A percentile compares a stretch with the other conserved stretches of the same genome.
Conservation (phyloP, 768 basidiomycete species). For the Xanthoconium purpureum region DNA sequence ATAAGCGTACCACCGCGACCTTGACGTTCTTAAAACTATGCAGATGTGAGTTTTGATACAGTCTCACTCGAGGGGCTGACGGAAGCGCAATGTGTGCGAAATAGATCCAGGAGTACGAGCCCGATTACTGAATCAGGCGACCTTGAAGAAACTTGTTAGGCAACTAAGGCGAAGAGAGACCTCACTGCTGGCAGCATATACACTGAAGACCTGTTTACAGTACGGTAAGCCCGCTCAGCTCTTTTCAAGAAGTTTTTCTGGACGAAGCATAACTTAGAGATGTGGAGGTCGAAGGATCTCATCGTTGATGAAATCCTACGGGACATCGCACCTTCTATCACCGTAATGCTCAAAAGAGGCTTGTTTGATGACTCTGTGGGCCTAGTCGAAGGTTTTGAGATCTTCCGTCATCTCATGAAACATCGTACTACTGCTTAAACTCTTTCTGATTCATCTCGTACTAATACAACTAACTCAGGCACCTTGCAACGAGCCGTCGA, state of each 20-base stretch:
- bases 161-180: not conserved
- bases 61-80: not conserved
- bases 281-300: not conserved
- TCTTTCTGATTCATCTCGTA: not conserved
- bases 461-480: not conserved
- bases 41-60: not conserved
- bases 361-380: slow-evolving; percentile 7
- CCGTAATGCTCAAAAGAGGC: not conserved
- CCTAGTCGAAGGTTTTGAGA: too few species aligned
- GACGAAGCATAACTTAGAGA: not conserved
- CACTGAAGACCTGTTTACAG: too few species aligned
- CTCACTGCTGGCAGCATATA: too few species aligned
- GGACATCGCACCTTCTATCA: not conserved
- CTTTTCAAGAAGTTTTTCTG: too few species aligned
- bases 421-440: not conserved
- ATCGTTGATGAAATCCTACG: not conserved
- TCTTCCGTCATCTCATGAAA: not conserved
- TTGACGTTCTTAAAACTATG: not conserved
- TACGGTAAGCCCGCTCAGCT: too few species aligned
- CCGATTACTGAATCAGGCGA: too few species aligned
- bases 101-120: too few species aligned
- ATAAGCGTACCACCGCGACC: not conserved
- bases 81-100: too few species aligned
- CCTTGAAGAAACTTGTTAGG: too few species aligned
- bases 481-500: not conserved